Percentiles rank a stretch among this genome's conserved stretches.
Evolutionary conservation across 371 early-diverging fungal species (phyloP).

Genomic region (Nematocida sp.): DNA sequence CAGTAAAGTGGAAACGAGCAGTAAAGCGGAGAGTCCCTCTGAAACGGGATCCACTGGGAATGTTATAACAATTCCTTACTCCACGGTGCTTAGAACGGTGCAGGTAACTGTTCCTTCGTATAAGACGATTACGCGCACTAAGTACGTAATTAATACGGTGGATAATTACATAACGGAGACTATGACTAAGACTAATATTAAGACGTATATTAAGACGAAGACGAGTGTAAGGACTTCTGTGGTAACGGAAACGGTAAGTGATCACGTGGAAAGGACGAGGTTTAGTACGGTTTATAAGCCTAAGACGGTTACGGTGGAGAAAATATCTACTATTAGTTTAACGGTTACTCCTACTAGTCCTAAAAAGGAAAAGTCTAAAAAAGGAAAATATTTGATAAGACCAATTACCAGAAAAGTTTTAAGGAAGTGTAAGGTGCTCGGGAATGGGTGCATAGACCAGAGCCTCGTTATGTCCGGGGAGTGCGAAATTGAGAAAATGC

Average conservation of each 20-base stretch:
- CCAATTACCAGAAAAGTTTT: neutral
- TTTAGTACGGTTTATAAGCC: slow-evolving; percentile 35
- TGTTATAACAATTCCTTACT: slow-evolving; percentile 48
- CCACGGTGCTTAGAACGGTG: slow-evolving; percentile 28
- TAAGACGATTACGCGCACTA: slow-evolving; percentile 13
- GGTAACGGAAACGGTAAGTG: slow-evolving; percentile 49
- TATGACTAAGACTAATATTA: slow-evolving; percentile 13
- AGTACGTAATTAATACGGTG: slow-evolving; percentile 46
- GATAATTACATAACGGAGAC: slow-evolving; percentile 46
- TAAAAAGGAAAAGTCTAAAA: neutral
- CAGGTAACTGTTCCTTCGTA: slow-evolving; percentile 33
- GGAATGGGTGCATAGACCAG: slow-evolving; percentile 24
- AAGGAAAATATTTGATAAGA: neutral
- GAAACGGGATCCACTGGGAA: neutral
- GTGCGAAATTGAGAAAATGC: slow-evolving; percentile 26
- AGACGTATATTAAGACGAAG: slow-evolving; percentile 11
- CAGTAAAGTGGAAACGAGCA: neutral
- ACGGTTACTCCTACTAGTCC: neutral
- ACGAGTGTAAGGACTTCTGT: neutral
- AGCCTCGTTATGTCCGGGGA: neutral
- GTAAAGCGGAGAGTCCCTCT: too few relatives aligned
- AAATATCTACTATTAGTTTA: slow-evolving; percentile 10
- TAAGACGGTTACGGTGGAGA: slow-evolving; percentile 31
- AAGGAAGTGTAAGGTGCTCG: neutral
- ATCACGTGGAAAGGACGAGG: slow-evolving; percentile 38